Evolutionary conservation across 2,329 filamentous ascomycete genomes (phyloP).

Genomic region (Aspergillus proliferans): DNA sequence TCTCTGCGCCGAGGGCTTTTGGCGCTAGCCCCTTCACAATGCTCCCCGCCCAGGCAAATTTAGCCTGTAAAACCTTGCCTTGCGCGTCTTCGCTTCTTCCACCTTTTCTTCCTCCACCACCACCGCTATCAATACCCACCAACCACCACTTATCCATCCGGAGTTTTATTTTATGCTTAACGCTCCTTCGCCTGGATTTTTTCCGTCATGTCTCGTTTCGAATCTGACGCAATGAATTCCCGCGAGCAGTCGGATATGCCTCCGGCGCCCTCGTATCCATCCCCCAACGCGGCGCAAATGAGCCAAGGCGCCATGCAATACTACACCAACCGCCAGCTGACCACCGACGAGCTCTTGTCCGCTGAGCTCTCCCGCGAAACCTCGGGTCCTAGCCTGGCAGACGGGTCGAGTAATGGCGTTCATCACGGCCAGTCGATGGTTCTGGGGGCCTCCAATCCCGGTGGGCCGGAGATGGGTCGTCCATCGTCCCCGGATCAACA

Average conservation of each 20-base stretch:
- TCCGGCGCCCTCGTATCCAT: constrained; percentile 40
- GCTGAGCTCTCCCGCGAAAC: constrained; percentile 44
- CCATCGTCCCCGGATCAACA: constrained; percentile 33
- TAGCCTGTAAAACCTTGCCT: constrained; percentile 33
- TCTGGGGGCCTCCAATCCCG: constrained; percentile 31
- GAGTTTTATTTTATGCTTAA: constrained; percentile 25
- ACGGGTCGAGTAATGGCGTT: constrained; percentile 33
- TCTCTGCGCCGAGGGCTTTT: constrained; percentile 23
- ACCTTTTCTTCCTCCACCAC: constrained; percentile 13
- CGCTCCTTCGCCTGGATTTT: constrained; percentile 12
- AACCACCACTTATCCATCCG: constrained; percentile 15
- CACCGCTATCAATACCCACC: not conserved
- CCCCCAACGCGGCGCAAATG: constrained; percentile 40
- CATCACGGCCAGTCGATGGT: constrained; percentile 38
- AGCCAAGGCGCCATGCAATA: constrained; percentile 39
- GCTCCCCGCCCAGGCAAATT: constrained; percentile 28
- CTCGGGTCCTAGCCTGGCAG: constrained; percentile 39
- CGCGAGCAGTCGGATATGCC: constrained; percentile 39
- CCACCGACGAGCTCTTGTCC: constrained; percentile 43
- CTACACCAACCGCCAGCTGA: constrained; percentile 39
- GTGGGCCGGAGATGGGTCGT: constrained; percentile 31
- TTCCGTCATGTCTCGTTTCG: constrained; percentile 5
- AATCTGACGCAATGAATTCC: constrained; percentile 30
- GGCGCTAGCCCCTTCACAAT: constrained; percentile 32
- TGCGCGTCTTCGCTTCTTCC: constrained; percentile 23